phyloP scores from a whole-genome alignment of 2,329 filamentous ascomycete genomes.

The Acephala macrosclerotiorum region DNA sequence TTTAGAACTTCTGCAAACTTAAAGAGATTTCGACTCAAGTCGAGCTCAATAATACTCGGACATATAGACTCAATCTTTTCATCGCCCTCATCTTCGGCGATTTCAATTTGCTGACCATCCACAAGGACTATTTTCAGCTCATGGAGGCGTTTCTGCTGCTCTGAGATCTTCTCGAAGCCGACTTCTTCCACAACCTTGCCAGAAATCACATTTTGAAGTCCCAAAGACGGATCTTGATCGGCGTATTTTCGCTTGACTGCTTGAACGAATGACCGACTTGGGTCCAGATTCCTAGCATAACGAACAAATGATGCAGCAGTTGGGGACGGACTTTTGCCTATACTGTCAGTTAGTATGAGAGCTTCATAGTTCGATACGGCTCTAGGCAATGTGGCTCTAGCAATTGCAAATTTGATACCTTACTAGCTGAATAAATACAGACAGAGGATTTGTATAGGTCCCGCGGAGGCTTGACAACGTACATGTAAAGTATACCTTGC shows the following conservation, averaged over 20 bases:
- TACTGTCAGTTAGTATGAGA: not conserved
- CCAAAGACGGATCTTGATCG: slow-evolving; percentile 50
- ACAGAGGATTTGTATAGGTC: not conserved
- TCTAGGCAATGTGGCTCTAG: too few relatives aligned
- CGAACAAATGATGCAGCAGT: slow-evolving; percentile 89
- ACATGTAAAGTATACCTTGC: slow-evolving; percentile 85
- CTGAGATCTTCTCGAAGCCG: slow-evolving; percentile 91
- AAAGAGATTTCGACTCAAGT: slow-evolving; percentile 86
- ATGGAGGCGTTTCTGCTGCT: slow-evolving; percentile 77
- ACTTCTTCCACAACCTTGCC: slow-evolving; percentile 91
- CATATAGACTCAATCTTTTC: slow-evolving; percentile 58
- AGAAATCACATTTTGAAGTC: slow-evolving; percentile 70
- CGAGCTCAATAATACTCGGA: slow-evolving; percentile 77
- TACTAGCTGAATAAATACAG: too few relatives aligned
- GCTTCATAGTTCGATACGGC: not conserved
- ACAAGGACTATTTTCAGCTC: slow-evolving; percentile 84
- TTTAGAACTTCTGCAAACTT: slow-evolving; percentile 70
- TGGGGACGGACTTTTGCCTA: slow-evolving; percentile 57
- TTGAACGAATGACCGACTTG: slow-evolving; percentile 75
- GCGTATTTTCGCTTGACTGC: slow-evolving; percentile 88
- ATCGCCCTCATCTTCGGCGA: slow-evolving; percentile 45
- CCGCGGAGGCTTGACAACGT: slow-evolving; percentile 43
- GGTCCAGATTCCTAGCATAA: slow-evolving; percentile 74
- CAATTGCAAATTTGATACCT: too few relatives aligned
- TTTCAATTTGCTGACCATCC: slow-evolving; percentile 73